Conservation (phyloP, 2,329 filamentous ascomycete species). For the Cercospora beticola region DNA sequence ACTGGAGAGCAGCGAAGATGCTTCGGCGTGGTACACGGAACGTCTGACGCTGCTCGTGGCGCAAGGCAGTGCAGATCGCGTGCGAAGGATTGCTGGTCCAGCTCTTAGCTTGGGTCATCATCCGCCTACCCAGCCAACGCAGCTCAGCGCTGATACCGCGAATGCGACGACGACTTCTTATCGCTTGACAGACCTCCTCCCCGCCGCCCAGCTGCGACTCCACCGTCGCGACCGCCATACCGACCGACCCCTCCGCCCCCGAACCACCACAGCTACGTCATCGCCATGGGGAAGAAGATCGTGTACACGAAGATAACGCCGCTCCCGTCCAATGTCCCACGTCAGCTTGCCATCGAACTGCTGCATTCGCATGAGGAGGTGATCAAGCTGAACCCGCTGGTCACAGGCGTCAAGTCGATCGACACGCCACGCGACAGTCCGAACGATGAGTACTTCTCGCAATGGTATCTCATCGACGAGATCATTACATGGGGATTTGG, state of each 20-base stretch:
- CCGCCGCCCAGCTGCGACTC: background rate
- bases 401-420: constrained; percentile 63
- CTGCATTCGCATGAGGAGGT: constrained; percentile 69
- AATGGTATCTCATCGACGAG: constrained; percentile 72
- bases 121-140: constrained; percentile 1
- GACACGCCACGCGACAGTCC: constrained; percentile 64
- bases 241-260: background rate
- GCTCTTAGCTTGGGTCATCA: constrained; percentile 1
- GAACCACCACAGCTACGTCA: constrained; percentile 2
- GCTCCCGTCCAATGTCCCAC: constrained; percentile 68
- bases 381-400: constrained; percentile 69
- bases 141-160: background rate
- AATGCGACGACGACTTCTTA: background rate
- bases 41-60: constrained; percentile 1
- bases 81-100: constrained; percentile 6
- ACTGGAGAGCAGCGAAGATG: background rate
- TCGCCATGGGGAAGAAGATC: constrained; percentile 55
- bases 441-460: constrained; percentile 69
- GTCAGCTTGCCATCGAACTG: constrained; percentile 70
- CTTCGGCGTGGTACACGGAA: background rate
- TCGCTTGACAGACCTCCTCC: background rate
- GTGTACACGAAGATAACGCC: constrained; percentile 68
- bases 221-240: constrained; percentile 2
- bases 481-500: constrained; percentile 68
- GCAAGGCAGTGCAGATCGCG: constrained; percentile 3